A percentile compares a stretch with the other conserved stretches of the same genome.
Conservation (phyloP, 176 grass and related monocot genomes). For the Triticum monococcum region DNA sequence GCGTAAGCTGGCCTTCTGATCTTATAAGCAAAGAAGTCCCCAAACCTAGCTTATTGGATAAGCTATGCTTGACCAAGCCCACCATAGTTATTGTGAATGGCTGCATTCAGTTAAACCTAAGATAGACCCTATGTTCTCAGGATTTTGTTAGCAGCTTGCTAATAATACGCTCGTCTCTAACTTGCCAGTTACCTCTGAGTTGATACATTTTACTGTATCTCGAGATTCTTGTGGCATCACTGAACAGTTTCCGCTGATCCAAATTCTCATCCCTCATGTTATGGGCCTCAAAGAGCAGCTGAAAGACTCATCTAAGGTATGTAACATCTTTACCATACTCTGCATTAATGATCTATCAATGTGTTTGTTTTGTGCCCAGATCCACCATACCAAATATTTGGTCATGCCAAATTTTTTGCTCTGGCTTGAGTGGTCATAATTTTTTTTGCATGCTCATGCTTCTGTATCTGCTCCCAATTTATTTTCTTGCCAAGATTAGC, state of each 20-base stretch:
- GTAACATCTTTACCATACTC: neutral
- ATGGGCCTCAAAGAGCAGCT: constrained; percentile 93
- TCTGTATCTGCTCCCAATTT: neutral
- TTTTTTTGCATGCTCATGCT: neutral
- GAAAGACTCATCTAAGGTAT: constrained; percentile 87
- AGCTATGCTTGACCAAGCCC: constrained; percentile 5
- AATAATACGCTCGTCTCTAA: constrained; percentile 31
- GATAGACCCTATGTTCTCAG: neutral
- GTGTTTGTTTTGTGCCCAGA: neutral
- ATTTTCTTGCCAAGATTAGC: neutral
- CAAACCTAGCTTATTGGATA: constrained; percentile 23
- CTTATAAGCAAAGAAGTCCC: constrained; percentile 7
- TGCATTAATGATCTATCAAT: neutral
- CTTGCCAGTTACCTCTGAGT: constrained; percentile 80
- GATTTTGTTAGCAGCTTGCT: constrained; percentile 30
- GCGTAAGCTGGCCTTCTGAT: neutral
- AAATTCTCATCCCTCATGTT: constrained; percentile 82
- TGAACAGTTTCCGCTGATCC: constrained; percentile 79
- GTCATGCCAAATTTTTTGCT: neutral
- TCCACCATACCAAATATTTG: neutral
- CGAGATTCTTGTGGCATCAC: constrained; percentile 51
- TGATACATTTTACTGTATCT: constrained; percentile 94
- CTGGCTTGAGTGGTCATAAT: neutral
- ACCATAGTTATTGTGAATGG: neutral
- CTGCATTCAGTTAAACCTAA: neutral